These are phyloP conservation scores for Brachypodium distachyon DNA, from an alignment of 202 grass and related monocot genomes.

Conservation along the genomic window DNA sequence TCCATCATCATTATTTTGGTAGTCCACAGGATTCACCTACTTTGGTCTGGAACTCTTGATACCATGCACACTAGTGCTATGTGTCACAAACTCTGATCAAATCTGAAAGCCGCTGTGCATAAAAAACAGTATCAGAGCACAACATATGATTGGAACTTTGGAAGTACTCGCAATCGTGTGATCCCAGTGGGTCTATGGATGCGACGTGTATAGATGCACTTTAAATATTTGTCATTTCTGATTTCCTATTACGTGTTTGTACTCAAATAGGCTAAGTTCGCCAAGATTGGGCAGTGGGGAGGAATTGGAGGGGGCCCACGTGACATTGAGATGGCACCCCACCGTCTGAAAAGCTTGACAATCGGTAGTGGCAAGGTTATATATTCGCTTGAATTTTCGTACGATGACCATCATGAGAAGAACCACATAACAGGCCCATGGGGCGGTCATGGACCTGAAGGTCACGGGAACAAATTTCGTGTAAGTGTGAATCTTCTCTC, in stretches of 20 bases:
- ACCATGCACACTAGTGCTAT: no score
- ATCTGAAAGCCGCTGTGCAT: no score
- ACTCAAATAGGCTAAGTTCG: not conserved
- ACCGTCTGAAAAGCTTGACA: not conserved
- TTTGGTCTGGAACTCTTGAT: no score
- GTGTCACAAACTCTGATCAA: no score
- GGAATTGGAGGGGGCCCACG: not conserved
- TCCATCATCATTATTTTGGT: no score
- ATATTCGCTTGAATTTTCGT: not conserved
- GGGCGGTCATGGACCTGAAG: not conserved
- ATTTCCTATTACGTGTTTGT: not conserved
- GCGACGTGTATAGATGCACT: no score
- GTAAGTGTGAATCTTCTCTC: not conserved
- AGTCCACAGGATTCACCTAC: no score
- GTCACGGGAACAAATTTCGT: not conserved
- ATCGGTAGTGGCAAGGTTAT: not conserved
- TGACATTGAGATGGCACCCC: not conserved
- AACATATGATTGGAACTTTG: no score
- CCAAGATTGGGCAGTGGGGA: not conserved
- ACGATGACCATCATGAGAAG: not conserved
- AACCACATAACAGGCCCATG: not conserved
- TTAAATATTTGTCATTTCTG: no score
- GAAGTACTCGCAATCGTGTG: no score
- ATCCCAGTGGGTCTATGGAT: no score
- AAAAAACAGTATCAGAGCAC: no score